Percentiles rank a stretch among this genome's conserved stretches.
Evolutionary conservation across 257 asterid genomes (phyloP).

Genomic region (Ilex asprella): DNA sequence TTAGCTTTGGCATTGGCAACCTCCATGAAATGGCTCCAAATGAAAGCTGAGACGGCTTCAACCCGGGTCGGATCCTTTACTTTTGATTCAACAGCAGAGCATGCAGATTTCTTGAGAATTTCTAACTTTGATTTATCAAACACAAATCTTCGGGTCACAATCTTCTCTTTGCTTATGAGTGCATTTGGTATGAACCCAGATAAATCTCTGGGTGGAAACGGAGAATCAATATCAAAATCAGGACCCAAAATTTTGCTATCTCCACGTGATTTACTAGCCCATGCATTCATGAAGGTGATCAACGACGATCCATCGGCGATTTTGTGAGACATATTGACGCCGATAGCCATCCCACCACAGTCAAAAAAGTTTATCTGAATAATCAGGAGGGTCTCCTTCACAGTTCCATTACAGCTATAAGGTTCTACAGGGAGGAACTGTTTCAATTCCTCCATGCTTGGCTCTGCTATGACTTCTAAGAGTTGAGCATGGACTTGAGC

Average conservation of each 20-base stretch:
- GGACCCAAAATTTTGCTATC: not conserved
- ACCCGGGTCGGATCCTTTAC: constrained; percentile 36
- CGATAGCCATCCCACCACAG: not conserved
- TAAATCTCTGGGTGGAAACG: constrained; percentile 25
- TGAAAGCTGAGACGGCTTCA: constrained; percentile 36
- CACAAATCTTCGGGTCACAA: constrained; percentile 19
- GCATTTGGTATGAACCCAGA: constrained; percentile 14
- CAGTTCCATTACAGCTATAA: not conserved
- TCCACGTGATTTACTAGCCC: constrained; percentile 26
- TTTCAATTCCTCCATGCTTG: constrained; percentile 2
- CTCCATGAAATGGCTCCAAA: constrained; percentile 30
- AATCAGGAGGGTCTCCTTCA: no score
- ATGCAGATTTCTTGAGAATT: constrained; percentile 13
- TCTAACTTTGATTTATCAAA: constrained; percentile 27
- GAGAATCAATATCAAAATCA: constrained; percentile 8
- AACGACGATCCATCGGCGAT: not conserved
- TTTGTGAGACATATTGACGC: not conserved
- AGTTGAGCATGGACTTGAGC: constrained; percentile 19
- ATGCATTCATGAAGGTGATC: not conserved
- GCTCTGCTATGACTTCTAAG: constrained; percentile 6
- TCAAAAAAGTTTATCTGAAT: not conserved
- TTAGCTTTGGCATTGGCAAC: not conserved
- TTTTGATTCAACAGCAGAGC: constrained; percentile 1
- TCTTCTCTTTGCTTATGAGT: constrained; percentile 13
- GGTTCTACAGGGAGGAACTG: constrained; percentile 19